phyloP scores from a whole-genome alignment of 2,329 filamentous ascomycete species.

The Aspergillus costaricaensis region DNA sequence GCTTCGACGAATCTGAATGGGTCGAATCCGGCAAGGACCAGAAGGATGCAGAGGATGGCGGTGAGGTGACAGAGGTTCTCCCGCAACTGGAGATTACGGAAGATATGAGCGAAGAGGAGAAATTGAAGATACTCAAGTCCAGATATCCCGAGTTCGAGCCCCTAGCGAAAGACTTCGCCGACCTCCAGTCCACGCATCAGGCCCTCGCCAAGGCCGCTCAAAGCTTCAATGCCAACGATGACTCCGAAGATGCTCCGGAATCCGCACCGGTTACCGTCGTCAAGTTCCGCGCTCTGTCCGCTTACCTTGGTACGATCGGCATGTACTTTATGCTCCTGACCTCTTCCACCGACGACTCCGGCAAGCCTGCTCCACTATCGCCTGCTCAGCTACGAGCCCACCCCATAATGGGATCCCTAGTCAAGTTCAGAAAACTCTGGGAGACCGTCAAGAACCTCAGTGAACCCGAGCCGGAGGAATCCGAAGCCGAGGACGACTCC shows the following conservation, averaged over 20 bases:
- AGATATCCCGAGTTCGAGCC: constrained; percentile 92
- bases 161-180: constrained; percentile 75
- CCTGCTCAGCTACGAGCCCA: constrained; percentile 84
- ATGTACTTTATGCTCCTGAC: constrained; percentile 97
- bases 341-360: constrained; percentile 65
- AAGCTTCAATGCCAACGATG: constrained; percentile 52
- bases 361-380: constrained; percentile 62
- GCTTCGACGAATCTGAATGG: constrained; percentile 91
- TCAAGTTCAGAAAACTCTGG: constrained; percentile 82
- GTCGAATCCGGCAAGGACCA: constrained; percentile 55
- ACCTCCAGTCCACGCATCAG: constrained; percentile 65
- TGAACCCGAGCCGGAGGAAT: constrained; percentile 41
- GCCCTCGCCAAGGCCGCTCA: constrained; percentile 61
- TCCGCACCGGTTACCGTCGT: constrained; percentile 59
- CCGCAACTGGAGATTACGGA: constrained; percentile 80
- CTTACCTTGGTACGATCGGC: constrained; percentile 81
- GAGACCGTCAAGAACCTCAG: constrained; percentile 68
- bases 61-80: constrained; percentile 81
- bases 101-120: constrained; percentile 74
- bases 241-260: constrained; percentile 41
- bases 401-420: constrained; percentile 81
- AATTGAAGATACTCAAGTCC: constrained; percentile 71
- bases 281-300: constrained; percentile 77
- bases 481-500: constrained; percentile 14
- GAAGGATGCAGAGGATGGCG: constrained; percentile 50